phyloP scores from a whole-genome alignment of 441 rosid species.

The Isatis lusitanica region DNA sequence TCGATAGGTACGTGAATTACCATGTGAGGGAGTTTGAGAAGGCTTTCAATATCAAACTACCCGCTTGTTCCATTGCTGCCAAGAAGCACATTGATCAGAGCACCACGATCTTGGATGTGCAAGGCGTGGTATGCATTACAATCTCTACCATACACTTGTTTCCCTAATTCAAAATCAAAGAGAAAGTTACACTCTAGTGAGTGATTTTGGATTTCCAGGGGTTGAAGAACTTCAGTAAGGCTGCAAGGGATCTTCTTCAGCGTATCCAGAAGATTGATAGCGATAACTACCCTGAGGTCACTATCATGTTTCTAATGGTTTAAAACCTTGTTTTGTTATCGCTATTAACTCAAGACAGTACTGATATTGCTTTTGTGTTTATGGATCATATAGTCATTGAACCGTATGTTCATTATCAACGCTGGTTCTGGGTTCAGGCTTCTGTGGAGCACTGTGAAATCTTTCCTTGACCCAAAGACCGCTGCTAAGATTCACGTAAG shows the following conservation, averaged over 20 bases:
- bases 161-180: neutral
- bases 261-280: slow-evolving; percentile 79
- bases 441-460: slow-evolving; percentile 86
- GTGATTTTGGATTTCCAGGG: slow-evolving; percentile 43
- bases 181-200: neutral
- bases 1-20: slow-evolving; percentile 61
- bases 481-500: slow-evolving; percentile 79
- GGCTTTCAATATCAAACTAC: slow-evolving; percentile 68
- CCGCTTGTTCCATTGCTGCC: slow-evolving; percentile 83
- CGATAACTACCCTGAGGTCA: slow-evolving; percentile 90
- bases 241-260: slow-evolving; percentile 79
- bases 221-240: slow-evolving; percentile 70
- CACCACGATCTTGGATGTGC: slow-evolving; percentile 95
- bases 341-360: neutral
- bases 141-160: neutral
- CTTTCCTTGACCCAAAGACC: slow-evolving; percentile 94
- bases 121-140: slow-evolving; percentile 72
- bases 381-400: slow-evolving; percentile 62
- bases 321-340: neutral
- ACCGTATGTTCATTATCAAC: slow-evolving; percentile 95
- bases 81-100: slow-evolving; percentile 87
- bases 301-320: neutral
- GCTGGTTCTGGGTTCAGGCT: slow-evolving; percentile 98
- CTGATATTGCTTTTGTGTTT: slow-evolving; percentile 19
- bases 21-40: slow-evolving; percentile 74